These are phyloP conservation scores for Eucalyptus regnans DNA, from an alignment of 345 rosid genomes.

Conservation along the genomic window DNA sequence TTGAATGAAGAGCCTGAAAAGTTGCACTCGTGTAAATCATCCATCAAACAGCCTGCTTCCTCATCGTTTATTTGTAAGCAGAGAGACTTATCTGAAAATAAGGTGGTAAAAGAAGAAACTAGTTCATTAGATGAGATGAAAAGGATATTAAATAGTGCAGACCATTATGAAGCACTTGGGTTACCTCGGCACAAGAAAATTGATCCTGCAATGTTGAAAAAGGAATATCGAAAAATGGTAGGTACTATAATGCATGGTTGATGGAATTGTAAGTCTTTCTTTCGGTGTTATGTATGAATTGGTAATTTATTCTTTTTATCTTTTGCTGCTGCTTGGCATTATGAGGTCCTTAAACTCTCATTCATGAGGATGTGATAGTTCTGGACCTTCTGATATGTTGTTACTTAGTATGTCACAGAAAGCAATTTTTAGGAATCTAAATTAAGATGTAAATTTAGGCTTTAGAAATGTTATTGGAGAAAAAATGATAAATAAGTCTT, in stretches of 20 bases:
- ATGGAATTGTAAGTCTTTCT: not conserved
- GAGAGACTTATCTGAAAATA: constrained; percentile 32
- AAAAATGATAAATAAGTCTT: not conserved
- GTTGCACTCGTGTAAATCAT: constrained; percentile 50
- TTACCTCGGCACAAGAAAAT: constrained; percentile 59
- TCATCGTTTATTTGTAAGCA: constrained; percentile 33
- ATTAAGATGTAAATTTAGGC: not conserved
- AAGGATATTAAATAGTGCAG: constrained; percentile 58
- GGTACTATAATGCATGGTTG: not conserved
- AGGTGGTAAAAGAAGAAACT: constrained; percentile 36
- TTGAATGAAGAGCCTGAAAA: constrained; percentile 51
- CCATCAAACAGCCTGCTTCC: constrained; percentile 38
- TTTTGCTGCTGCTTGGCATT: not conserved
- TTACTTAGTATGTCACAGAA: not conserved
- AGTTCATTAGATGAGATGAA: constrained; percentile 73
- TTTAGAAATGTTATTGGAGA: not conserved
- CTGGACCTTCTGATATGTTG: not conserved
- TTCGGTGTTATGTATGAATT: not conserved
- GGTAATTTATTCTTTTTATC: not conserved
- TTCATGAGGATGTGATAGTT: not conserved
- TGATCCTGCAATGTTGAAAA: constrained; percentile 50
- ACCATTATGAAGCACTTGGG: constrained; percentile 86
- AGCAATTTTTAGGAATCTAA: not conserved
- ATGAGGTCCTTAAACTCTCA: not conserved
- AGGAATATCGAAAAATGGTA: constrained; percentile 92